phyloP scores from a whole-genome alignment of 495 filamentous ascomycete genomes.

The Neurospora sublineolata region DNA sequence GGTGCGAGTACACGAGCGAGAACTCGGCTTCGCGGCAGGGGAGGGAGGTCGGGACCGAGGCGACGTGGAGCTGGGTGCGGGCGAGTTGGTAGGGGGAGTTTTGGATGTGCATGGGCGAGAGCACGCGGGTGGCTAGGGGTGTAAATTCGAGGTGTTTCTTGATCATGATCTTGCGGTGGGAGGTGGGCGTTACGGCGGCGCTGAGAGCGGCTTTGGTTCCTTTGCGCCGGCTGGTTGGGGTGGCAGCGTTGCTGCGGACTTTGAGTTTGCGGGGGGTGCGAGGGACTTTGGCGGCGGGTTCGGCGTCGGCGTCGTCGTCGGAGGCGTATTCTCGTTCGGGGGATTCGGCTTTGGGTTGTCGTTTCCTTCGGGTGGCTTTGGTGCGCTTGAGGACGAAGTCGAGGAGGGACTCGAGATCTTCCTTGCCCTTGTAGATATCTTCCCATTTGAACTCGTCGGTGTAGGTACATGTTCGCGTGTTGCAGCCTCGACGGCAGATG shows the following conservation, averaged over 20 bases:
- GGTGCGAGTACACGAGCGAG: slow-evolving; percentile 77
- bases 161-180: slow-evolving; percentile 56
- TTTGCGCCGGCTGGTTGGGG: slow-evolving; percentile 29
- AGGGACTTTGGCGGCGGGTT: slow-evolving; percentile 22
- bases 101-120: slow-evolving; percentile 66
- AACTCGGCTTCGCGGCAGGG: slow-evolving; percentile 93
- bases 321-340: slow-evolving; percentile 38
- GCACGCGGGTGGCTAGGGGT: slow-evolving; percentile 73
- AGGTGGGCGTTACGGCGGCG: slow-evolving; percentile 51
- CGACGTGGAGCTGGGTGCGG: slow-evolving; percentile 81
- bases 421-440: slow-evolving; percentile 56
- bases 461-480: slow-evolving; percentile 76
- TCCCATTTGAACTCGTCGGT: slow-evolving; percentile 92
- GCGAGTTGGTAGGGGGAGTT: slow-evolving; percentile 87
- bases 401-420: slow-evolving; percentile 51
- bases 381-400: slow-evolving; percentile 57
- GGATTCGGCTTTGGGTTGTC: slow-evolving; percentile 15
- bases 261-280: slow-evolving; percentile 30
- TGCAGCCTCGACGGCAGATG: slow-evolving; percentile 80
- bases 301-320: slow-evolving; percentile 33
- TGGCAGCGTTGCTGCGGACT: slow-evolving; percentile 13
- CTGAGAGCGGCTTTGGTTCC: slow-evolving; percentile 27
- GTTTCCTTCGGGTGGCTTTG: slow-evolving; percentile 55
- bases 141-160: slow-evolving; percentile 95
- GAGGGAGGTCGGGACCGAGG: slow-evolving; percentile 75